These are phyloP conservation scores for Mortierella sp. DNA, from an alignment of 371 early-diverging fungal species.

Conservation along the genomic window DNA sequence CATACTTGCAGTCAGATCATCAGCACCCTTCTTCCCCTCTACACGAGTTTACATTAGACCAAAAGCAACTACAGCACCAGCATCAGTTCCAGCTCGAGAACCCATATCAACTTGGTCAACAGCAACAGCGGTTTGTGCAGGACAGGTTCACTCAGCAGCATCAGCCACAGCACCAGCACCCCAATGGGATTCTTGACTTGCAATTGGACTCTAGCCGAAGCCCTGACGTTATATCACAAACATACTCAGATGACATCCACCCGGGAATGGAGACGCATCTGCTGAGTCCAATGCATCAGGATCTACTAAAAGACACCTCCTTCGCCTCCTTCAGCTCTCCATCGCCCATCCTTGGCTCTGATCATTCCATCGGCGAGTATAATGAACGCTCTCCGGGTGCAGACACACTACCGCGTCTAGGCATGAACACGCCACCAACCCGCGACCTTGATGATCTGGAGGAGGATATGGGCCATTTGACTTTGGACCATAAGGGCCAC, in stretches of 20 bases:
- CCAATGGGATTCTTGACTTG: slow-evolving; percentile 16
- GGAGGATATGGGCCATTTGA: slow-evolving; percentile 35
- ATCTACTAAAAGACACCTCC: slow-evolving; percentile 10
- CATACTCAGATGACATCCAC: slow-evolving; percentile 10
- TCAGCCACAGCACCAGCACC: slow-evolving; percentile 11
- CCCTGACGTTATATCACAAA: slow-evolving; percentile 5
- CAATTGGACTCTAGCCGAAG: slow-evolving; percentile 28
- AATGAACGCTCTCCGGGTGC: slow-evolving; percentile 4
- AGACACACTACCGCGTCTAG: slow-evolving; percentile 14
- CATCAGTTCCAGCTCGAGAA: slow-evolving; percentile 8
- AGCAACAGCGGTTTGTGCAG: slow-evolving; percentile 3
- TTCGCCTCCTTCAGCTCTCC: slow-evolving; percentile 17
- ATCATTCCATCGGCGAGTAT: slow-evolving; percentile 20
- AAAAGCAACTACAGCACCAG: slow-evolving; percentile 13
- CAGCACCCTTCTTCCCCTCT: slow-evolving; percentile 11
- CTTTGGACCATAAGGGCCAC: slow-evolving; percentile 25
- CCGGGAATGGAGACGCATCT: slow-evolving; percentile 5
- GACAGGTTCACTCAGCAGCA: not conserved
- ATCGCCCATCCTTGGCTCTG: slow-evolving; percentile 21
- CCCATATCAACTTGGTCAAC: slow-evolving; percentile 11
- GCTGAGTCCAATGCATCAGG: slow-evolving; percentile 12
- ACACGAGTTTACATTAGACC: slow-evolving; percentile 1
- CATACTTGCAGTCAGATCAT: slow-evolving; percentile 8
- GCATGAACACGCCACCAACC: slow-evolving; percentile 7
- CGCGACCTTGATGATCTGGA: slow-evolving; percentile 29